These are phyloP conservation scores for Mrakia gelida DNA, from an alignment of 768 basidiomycete species.

Conservation along the genomic window DNA sequence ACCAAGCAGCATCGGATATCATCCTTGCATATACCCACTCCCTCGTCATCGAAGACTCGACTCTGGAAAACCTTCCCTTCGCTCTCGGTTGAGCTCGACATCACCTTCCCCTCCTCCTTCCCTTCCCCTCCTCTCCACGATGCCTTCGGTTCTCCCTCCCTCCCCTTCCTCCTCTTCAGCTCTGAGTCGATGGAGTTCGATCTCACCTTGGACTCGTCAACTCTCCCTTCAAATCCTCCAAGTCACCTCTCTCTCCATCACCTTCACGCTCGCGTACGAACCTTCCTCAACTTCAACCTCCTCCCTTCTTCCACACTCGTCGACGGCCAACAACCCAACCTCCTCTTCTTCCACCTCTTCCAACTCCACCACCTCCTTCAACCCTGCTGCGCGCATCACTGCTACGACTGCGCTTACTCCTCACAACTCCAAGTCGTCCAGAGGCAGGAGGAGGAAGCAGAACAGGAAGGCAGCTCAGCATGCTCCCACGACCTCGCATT, in stretches of 20 bases:
- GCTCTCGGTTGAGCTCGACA: too few species aligned
- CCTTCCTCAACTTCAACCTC: background rate
- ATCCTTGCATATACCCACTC: too few species aligned
- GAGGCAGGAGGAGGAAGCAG: background rate
- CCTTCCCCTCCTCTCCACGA: background rate
- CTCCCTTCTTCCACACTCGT: background rate
- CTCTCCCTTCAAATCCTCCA: constrained; percentile 32
- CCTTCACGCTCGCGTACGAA: constrained; percentile 29
- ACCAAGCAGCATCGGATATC: too few species aligned
- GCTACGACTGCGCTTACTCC: background rate
- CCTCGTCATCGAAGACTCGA: too few species aligned
- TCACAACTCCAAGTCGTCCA: background rate
- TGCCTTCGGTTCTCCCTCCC: background rate
- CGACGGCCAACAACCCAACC: background rate
- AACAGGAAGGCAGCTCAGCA: constrained; percentile 1
- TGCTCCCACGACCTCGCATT: background rate
- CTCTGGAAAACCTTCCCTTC: too few species aligned
- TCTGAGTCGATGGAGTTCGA: background rate
- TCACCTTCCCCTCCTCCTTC: too few species aligned
- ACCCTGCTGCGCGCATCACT: background rate
- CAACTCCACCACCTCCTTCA: background rate
- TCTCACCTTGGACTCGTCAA: constrained; percentile 21
- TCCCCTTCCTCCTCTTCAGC: background rate
- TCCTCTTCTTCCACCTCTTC: background rate
- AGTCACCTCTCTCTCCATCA: constrained; percentile 32